phyloP scores from a whole-genome alignment of 352 stramenopile genomes.

The Globisporangium abappressorium region DNA sequence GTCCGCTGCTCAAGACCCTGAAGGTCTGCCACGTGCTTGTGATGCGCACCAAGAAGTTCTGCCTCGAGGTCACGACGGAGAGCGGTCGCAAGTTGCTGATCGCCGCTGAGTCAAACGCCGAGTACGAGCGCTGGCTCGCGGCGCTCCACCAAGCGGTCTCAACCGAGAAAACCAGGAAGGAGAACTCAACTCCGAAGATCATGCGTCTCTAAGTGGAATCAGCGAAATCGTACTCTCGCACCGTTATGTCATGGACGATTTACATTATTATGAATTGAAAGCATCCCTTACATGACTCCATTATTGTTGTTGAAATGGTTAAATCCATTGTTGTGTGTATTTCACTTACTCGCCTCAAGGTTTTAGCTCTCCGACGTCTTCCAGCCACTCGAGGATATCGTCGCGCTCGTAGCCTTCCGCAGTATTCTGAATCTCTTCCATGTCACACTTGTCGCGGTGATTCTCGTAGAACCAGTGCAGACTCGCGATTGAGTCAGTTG shows the following conservation, averaged over 20 bases:
- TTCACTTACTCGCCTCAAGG: not conserved
- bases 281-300: not conserved
- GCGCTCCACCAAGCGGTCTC: slow-evolving; percentile 55
- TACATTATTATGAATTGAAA: not conserved
- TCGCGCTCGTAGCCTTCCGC: not conserved
- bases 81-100: slow-evolving; percentile 71
- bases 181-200: slow-evolving; percentile 5
- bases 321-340: not conserved
- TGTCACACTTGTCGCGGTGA: not conserved
- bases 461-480: slow-evolving; percentile 5
- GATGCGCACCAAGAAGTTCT: slow-evolving; percentile 61
- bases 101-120: slow-evolving; percentile 62
- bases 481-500: not conserved
- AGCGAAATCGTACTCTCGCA: not conserved
- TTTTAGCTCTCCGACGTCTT: not conserved
- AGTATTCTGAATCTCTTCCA: not conserved
- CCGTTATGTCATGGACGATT: not conserved
- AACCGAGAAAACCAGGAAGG: slow-evolving; percentile 31
- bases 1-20: slow-evolving; percentile 56
- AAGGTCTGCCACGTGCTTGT: slow-evolving; percentile 71
- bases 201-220: slow-evolving; percentile 14
- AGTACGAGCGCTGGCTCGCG: slow-evolving; percentile 65
- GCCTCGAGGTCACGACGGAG: slow-evolving; percentile 74
- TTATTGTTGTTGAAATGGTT: not conserved
- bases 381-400: slow-evolving; percentile 5